Base-by-base conservation (phyloP, 371 early-diverging fungal genomes). In the Capillidium rhysosporum region DNA sequence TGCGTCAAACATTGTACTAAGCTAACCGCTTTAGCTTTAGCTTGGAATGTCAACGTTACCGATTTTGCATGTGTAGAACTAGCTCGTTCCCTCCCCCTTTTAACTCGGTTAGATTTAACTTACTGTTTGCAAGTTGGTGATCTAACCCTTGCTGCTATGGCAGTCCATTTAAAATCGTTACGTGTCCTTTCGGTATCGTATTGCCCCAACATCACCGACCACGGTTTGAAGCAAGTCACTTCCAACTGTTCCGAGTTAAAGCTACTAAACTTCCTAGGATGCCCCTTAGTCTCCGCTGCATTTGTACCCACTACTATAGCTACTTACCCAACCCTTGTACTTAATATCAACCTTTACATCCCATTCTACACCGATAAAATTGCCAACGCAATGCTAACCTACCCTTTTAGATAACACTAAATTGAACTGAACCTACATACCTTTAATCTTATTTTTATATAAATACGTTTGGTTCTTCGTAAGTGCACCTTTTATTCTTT, bases 41-140 rank as follows among this genome's bases (percentile, higher is more conserved):
- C 57, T 28, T 61, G 61, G 61, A 61, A 61, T 26, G 40, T 57
- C 26, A 40, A 48, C 24, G 21, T 61, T n/a, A 55, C 61, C 14
- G 61, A 61, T 40, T 51, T 57, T 29, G 55, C 52, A 20, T 57
- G 52, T 52, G 48, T 49, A 18, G 55, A 55, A 52, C 59, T 76
- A 3, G 69, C 75, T 0, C 62, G 59, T 9, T 55, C 65, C 34
- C 66, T 69, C 39, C 56, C 64, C 9, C 46, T 56, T 8, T 57
- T 75, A 8, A 57, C 60, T 20, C 55, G 63, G 8, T 58, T 75
- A 12, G 69, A 70, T 56, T 51, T 75, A 24, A 73, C 75, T n/a
- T 69, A 68, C 46, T 75, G 75, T 51, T 61, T 61, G n/a, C 68
- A 70, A 23, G 60, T 75, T 25, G 56, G 63, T 16, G 73, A 72